Evolutionary conservation across 1,284 basidiomycete genomes (phyloP).

Genomic region (Prillingera fragicola): DNA sequence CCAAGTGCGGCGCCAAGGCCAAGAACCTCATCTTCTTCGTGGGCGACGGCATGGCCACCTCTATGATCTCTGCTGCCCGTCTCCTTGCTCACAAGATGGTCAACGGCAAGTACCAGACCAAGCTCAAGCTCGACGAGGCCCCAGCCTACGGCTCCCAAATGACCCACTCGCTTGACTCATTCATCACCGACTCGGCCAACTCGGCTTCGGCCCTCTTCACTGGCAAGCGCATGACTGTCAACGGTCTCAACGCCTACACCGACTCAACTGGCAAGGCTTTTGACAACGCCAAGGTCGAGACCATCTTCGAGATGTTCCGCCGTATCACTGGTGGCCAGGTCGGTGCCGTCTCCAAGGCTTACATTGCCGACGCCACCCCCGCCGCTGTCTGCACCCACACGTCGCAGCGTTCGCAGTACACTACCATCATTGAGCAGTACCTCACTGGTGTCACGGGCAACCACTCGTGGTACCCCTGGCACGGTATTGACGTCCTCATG

Average conservation of each 20-base stretch:
- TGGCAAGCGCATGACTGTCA: slow-evolving; percentile 49
- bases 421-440: slow-evolving; percentile 45
- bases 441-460: slow-evolving; percentile 43
- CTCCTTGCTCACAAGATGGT: slow-evolving; percentile 50
- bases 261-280: slow-evolving; percentile 34
- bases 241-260: slow-evolving; percentile 47
- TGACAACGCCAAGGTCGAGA: slow-evolving; percentile 47
- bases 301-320: slow-evolving; percentile 42
- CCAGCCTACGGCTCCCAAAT: slow-evolving; percentile 35
- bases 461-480: slow-evolving; percentile 46
- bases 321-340: slow-evolving; percentile 43
- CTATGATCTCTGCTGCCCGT: slow-evolving; percentile 45
- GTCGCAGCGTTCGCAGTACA: slow-evolving; percentile 39
- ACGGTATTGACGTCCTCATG: slow-evolving; percentile 44
- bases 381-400: slow-evolving; percentile 46
- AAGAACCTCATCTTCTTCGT: slow-evolving; percentile 50
- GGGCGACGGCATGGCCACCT: slow-evolving; percentile 45
- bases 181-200: slow-evolving; percentile 51
- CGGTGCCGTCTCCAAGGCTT: slow-evolving; percentile 49
- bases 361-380: slow-evolving; percentile 49
- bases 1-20: slow-evolving; percentile 32
- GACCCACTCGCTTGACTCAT: slow-evolving; percentile 41
- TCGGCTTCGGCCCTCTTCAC: slow-evolving; percentile 49
- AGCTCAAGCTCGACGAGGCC: slow-evolving; percentile 41
- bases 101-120: slow-evolving; percentile 48